phyloP scores from a whole-genome alignment of 257 asterid genomes.

The Lithospermum erythrorhizon region DNA sequence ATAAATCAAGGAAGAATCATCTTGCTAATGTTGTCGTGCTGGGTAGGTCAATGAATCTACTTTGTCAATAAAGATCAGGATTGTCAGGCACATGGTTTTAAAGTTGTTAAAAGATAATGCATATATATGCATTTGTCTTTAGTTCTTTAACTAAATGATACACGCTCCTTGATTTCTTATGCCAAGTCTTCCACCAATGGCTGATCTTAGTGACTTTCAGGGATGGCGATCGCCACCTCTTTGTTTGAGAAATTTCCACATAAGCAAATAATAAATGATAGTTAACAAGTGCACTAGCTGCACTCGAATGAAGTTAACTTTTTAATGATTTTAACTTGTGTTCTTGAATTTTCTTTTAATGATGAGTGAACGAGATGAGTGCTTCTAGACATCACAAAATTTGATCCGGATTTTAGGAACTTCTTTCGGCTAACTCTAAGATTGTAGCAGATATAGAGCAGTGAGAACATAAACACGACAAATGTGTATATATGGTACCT shows the following conservation, averaged over 20 bases:
- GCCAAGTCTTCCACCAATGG: conserved; percentile 9
- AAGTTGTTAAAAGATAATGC: conserved; percentile 8
- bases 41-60: conserved; percentile 17
- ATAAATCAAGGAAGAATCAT: neutral
- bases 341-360: neutral
- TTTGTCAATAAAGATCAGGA: conserved; percentile 8
- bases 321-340: neutral
- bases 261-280: too few species aligned
- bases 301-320: neutral
- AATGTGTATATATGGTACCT: conserved; percentile 27
- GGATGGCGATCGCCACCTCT: too few species aligned
- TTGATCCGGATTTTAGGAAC: too few species aligned
- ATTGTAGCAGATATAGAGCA: too few species aligned
- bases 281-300: too few species aligned
- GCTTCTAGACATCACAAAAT: too few species aligned
- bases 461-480: too few species aligned
- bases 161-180: conserved; percentile 20
- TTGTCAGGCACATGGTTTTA: conserved; percentile 32
- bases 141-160: neutral
- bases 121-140: conserved; percentile 16
- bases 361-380: neutral
- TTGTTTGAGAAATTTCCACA: too few species aligned
- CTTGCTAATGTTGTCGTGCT: neutral
- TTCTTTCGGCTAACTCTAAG: too few species aligned
- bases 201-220: too few species aligned